phyloP scores from a whole-genome alignment of 176 grass and related monocot genomes.

The Bolboschoenus planiculmis region DNA sequence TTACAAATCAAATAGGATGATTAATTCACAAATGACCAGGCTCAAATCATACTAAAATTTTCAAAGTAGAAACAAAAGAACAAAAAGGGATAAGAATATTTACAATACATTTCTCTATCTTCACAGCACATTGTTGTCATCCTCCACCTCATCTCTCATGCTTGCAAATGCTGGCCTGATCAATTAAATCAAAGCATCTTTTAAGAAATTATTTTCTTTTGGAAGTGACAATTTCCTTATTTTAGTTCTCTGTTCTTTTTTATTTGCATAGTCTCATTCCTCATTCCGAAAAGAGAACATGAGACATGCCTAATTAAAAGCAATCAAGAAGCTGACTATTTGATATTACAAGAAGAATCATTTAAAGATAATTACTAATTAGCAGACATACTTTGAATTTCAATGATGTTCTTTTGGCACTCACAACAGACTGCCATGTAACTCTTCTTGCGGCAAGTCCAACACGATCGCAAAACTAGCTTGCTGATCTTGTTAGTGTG shows the following conservation, averaged over 20 bases:
- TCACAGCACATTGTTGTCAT: background rate
- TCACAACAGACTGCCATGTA: background rate
- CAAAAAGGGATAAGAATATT: background rate
- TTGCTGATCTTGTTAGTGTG: background rate
- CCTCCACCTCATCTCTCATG: background rate
- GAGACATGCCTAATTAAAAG: background rate
- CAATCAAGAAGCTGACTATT: background rate
- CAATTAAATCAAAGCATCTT: background rate
- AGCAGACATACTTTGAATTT: background rate
- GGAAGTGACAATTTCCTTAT: background rate
- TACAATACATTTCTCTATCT: too few relatives aligned
- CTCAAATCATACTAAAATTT: background rate
- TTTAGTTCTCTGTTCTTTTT: background rate
- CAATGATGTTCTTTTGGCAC: background rate
- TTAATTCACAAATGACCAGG: background rate
- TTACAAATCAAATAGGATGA: background rate
- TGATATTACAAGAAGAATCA: background rate
- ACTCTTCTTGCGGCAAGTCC: conserved; percentile 1
- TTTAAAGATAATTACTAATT: background rate
- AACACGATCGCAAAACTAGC: background rate
- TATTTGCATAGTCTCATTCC: background rate
- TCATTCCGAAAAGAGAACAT: background rate
- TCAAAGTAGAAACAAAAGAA: background rate
- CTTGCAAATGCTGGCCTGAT: background rate
- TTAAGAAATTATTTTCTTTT: background rate